Conservation (phyloP, 352 stramenopile genomes). For the Phytophthora boehmeriae region DNA sequence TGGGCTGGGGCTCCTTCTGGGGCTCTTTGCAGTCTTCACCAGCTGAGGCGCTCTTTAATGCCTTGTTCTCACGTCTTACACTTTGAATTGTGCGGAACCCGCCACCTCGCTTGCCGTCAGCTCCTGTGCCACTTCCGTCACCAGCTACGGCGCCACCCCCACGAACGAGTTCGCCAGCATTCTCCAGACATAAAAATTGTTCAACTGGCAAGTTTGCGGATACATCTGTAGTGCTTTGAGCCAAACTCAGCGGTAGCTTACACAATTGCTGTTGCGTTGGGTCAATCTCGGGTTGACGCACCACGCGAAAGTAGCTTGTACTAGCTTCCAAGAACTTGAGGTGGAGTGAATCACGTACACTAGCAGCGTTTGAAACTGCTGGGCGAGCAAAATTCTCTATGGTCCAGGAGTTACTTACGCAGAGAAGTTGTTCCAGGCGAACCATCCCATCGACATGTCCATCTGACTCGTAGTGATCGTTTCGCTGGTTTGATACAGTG, state of each 20-base stretch:
- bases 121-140: constrained; percentile 21
- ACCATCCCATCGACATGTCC: constrained; percentile 37
- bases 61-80: constrained; percentile 86
- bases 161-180: constrained; percentile 58
- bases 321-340: constrained; percentile 76
- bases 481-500: constrained; percentile 63
- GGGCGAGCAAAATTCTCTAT: constrained; percentile 49
- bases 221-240: constrained; percentile 13
- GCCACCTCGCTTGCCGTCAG: constrained; percentile 46
- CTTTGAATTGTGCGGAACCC: constrained; percentile 88
- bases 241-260: constrained; percentile 27
- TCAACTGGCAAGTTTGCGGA: constrained; percentile 50
- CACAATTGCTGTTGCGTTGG: constrained; percentile 16
- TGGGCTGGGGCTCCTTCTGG: constrained; percentile 56
- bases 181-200: constrained; percentile 79
- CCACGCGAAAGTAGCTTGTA: constrained; percentile 81
- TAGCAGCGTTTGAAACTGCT: not conserved
- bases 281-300: constrained; percentile 19
- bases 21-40: constrained; percentile 23
- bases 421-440: constrained; percentile 59
- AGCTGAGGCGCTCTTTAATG: constrained; percentile 44
- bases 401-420: constrained; percentile 67
- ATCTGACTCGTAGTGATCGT: constrained; percentile 31
- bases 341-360: constrained; percentile 39
- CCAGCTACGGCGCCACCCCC: constrained; percentile 19